A percentile compares a stretch with the other conserved stretches of the same genome.
Conservation (phyloP, 2,329 filamentous ascomycete genomes). For the Aspergillus nomiae region DNA sequence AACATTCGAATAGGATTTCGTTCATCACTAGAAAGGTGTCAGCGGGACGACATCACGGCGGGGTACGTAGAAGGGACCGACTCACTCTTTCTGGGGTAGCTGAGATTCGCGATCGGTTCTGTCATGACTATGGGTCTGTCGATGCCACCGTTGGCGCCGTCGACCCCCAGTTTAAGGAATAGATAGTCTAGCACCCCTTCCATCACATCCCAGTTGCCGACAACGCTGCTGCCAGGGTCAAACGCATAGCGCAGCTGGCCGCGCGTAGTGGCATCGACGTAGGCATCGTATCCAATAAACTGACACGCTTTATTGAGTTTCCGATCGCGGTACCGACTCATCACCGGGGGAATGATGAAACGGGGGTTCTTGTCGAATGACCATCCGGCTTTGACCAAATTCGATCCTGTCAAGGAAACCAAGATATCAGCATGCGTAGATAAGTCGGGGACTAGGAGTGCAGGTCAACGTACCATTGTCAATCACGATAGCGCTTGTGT, state of each 20-base stretch:
- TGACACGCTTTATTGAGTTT: constrained; percentile 90
- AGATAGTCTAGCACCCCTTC: constrained; percentile 92
- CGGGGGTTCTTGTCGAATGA: constrained; percentile 85
- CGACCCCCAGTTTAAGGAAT: constrained; percentile 90
- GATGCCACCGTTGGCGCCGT: constrained; percentile 70
- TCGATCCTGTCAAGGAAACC: constrained; percentile 68
- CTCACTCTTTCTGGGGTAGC: constrained; percentile 84
- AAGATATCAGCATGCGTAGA: constrained; percentile 1
- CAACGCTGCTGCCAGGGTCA: constrained; percentile 84
- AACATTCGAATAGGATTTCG: constrained; percentile 96
- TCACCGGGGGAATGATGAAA: constrained; percentile 80
- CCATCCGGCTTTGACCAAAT: constrained; percentile 88
- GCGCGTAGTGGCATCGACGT: constrained; percentile 87
- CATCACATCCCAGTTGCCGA: constrained; percentile 98
- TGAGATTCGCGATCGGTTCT: constrained; percentile 87
- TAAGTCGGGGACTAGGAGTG: neutral
- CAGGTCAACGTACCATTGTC: constrained; percentile 75
- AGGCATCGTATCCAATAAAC: constrained; percentile 90
- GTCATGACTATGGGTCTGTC: constrained; percentile 93
- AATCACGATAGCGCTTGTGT: constrained; percentile 82
- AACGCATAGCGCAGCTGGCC: constrained; percentile 90
- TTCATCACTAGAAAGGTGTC: constrained; percentile 72
- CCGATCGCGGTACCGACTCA: constrained; percentile 92
- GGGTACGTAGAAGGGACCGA: constrained; percentile 16
- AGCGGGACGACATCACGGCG: constrained; percentile 19